Evolutionary conservation across 208 protist species (phyloP).

Genomic region (Trypanosoma congolense): DNA sequence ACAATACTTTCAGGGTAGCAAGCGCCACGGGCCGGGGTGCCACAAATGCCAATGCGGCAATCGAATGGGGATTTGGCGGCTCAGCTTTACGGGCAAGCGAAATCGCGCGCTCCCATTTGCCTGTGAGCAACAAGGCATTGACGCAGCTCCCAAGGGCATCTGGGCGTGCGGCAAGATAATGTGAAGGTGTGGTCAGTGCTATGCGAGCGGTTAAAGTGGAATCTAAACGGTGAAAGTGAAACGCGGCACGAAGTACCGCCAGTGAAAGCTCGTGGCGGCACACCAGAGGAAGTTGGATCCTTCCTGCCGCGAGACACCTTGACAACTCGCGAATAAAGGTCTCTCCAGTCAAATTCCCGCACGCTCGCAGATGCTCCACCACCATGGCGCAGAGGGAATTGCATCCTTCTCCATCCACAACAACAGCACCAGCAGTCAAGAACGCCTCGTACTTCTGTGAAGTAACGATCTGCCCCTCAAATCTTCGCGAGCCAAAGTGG

Average conservation of each 20-base stretch:
- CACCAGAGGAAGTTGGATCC: conserved; percentile 1
- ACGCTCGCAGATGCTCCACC: conserved; percentile 13
- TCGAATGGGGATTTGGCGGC: conserved; percentile 13
- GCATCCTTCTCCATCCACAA: conserved; percentile 9
- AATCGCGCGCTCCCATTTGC: conserved; percentile 22
- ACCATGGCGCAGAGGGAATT: conserved; percentile 19
- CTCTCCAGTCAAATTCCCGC: conserved; percentile 9
- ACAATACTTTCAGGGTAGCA: conserved; percentile 14
- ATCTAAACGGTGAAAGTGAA: conserved; percentile 16
- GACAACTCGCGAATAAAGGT: conserved; percentile 19
- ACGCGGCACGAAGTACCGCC: conserved; percentile 15
- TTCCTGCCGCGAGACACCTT: conserved; percentile 11
- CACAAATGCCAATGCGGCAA: conserved; percentile 22
- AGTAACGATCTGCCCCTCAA: background rate
- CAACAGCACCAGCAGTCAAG: conserved; percentile 1
- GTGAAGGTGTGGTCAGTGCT: conserved; percentile 13
- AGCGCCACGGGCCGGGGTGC: conserved; percentile 4
- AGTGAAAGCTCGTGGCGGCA: conserved; percentile 17
- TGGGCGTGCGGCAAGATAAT: conserved; percentile 8
- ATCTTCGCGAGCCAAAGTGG: conserved; percentile 24
- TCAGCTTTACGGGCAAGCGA: conserved; percentile 2
- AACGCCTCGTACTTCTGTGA: conserved; percentile 8
- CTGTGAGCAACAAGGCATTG: conserved; percentile 14
- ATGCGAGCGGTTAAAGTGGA: conserved; percentile 9
- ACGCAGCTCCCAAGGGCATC: conserved; percentile 16